A percentile compares a stretch with the other conserved stretches of the same genome.
These are phyloP conservation scores for Mucor indicus DNA, from an alignment of 371 early-diverging fungal genomes.

Conservation along the genomic window DNA sequence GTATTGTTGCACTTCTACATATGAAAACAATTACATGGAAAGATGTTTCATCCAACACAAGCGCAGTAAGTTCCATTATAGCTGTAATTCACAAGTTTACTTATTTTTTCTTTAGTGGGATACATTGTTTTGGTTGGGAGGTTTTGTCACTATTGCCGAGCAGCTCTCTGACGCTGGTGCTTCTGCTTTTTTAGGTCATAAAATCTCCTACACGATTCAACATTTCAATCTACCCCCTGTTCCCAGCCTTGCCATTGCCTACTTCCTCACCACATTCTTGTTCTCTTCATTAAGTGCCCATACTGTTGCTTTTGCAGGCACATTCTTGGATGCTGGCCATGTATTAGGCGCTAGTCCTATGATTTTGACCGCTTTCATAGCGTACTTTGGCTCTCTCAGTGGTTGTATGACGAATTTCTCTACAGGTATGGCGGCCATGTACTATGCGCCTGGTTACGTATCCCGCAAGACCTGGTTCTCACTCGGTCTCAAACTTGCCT, in stretches of 20 bases:
- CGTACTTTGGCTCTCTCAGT: constrained; percentile 63
- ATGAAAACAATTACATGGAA: constrained; percentile 67
- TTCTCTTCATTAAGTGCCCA: constrained; percentile 71
- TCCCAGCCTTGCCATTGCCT: constrained; percentile 53
- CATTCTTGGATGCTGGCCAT: constrained; percentile 74
- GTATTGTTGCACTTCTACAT: constrained; percentile 53
- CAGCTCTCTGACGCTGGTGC: constrained; percentile 70
- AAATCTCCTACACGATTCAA: constrained; percentile 43
- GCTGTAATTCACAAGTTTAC: background rate
- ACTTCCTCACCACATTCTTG: constrained; percentile 69
- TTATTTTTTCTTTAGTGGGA: constrained; percentile 59
- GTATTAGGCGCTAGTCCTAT: constrained; percentile 57
- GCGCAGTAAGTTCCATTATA: constrained; percentile 43
- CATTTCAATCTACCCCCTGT: constrained; percentile 35
- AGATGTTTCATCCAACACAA: constrained; percentile 64
- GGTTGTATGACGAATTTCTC: constrained; percentile 68
- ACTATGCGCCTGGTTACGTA: constrained; percentile 54
- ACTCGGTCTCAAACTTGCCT: constrained; percentile 45
- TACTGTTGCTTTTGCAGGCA: constrained; percentile 68
- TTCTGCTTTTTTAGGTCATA: constrained; percentile 61
- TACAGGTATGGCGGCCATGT: constrained; percentile 54
- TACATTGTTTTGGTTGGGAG: constrained; percentile 77
- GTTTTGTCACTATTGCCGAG: constrained; percentile 75
- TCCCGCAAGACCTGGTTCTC: constrained; percentile 53
- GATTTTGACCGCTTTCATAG: constrained; percentile 56